phyloP scores from a whole-genome alignment of 768 basidiomycete species.

The Tricholoma bakamatsutake region DNA sequence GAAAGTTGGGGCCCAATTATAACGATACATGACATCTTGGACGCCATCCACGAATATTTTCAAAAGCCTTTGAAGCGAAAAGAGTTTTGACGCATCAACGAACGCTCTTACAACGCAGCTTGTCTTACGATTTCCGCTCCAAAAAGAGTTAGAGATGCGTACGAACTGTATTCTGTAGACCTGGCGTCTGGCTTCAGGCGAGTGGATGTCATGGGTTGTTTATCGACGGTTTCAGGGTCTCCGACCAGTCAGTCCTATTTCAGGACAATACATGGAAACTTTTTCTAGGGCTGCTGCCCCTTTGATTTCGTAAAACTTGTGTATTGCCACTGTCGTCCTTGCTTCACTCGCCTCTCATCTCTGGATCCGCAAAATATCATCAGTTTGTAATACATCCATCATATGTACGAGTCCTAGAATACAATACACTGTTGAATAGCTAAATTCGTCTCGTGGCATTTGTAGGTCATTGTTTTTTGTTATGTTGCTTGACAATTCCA shows the following conservation, averaged over 20 bases:
- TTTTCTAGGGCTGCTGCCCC: constrained; percentile 38
- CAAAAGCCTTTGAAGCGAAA: constrained; percentile 32
- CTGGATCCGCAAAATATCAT: neutral
- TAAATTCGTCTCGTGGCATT: too few species aligned
- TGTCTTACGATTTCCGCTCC: constrained; percentile 22
- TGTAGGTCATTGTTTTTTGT: too few species aligned
- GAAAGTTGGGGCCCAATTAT: constrained; percentile 47
- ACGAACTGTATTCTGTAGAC: constrained; percentile 34
- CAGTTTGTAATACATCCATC: too few species aligned
- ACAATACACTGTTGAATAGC: neutral
- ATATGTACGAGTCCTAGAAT: neutral
- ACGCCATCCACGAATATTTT: constrained; percentile 45
- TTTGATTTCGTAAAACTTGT: neutral
- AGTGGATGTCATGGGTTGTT: constrained; percentile 45
- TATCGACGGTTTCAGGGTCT: constrained; percentile 41
- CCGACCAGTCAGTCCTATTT: constrained; percentile 29
- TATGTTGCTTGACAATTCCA: too few species aligned
- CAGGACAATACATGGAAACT: constrained; percentile 38
- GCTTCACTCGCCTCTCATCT: neutral
- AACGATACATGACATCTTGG: constrained; percentile 40
- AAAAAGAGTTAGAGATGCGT: constrained; percentile 32
- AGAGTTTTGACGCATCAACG: constrained; percentile 24
- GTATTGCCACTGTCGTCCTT: neutral
- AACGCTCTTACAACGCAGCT: constrained; percentile 17
- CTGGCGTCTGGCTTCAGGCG: constrained; percentile 36